Base-by-base conservation (phyloP, 2,329 filamentous ascomycete species). In the Grosmannia clavigera region DNA sequence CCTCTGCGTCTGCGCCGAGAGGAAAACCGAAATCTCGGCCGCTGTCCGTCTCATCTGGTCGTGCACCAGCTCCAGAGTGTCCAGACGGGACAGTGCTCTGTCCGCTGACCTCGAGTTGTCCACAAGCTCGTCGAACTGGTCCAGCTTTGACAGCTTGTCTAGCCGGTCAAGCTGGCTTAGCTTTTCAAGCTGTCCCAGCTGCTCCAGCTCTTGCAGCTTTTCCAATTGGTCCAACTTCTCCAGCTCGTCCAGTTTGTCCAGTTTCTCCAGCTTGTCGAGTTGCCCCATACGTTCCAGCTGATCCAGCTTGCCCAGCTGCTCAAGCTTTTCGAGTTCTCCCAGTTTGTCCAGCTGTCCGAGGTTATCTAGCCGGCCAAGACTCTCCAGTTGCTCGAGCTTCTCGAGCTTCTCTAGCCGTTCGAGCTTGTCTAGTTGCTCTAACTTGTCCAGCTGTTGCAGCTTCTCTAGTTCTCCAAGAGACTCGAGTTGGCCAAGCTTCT, bases 21-120 rank as follows among this genome's bases (percentile, higher is more conserved):
- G 81, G 69, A 96, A 96, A 51, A 86, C 83, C 2, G 87, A 87
- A 59, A 99, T 86, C 68, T 95, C 90, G 25, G 85, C 83, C 1
- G 92, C 91, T 1, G 90, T 95, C 61, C 85, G 81, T 70, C 90
- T 83, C 60, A 99, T 90, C 66, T 95, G 88, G 64, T 88, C 81
- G 68, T 96, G 90, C 57, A 97, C 94, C 70, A 91, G 83, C 65
- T 96, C 90, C 5, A 99, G 81, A 29, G 89, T 88, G 63, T 88
- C 86, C 54, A 96, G 81, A 66, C 92, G 89, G 5, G 81, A 78
- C 43, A 90, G 82, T 1, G 88, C 84, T 68, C 90, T 85, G 58
- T 81, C 81, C 0, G 88, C 81, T 25, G 82, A 79, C 31, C 83
- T 78, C 38, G 81, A 61, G 68, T 88, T 83, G 57, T 81, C 81